phyloP scores from a whole-genome alignment of 768 basidiomycete species.

The Ramaria sp. region DNA sequence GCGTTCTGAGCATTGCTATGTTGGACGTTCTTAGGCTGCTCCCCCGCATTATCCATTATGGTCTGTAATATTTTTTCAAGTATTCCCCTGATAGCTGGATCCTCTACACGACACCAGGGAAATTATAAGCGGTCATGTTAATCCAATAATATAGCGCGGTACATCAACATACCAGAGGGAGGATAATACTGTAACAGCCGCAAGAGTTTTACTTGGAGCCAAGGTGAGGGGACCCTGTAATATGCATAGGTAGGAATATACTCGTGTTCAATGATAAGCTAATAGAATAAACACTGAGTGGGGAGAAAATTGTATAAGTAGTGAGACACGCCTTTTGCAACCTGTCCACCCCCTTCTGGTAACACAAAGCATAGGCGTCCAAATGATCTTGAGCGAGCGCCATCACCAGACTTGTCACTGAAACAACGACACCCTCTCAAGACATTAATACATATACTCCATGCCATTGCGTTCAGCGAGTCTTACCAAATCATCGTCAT shows the following conservation, averaged over 20 bases:
- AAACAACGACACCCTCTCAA: conserved; percentile 81
- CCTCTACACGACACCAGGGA: conserved; percentile 40
- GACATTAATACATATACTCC: neutral
- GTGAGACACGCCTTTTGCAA: conserved; percentile 57
- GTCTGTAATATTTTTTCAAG: conserved; percentile 79
- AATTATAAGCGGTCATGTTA: neutral
- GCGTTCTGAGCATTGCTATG: conserved; percentile 99
- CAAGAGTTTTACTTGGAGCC: conserved; percentile 94
- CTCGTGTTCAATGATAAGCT: conserved; percentile 90
- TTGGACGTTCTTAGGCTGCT: conserved; percentile 88
- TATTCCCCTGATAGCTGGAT: conserved; percentile 64
- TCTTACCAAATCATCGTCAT: conserved; percentile 75
- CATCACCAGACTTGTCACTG: conserved; percentile 87
- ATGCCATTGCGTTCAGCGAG: conserved; percentile 5
- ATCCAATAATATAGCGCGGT: neutral
- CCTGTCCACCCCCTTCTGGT: conserved; percentile 89
- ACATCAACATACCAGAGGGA: conserved; percentile 55
- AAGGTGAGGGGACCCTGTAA: conserved; percentile 95
- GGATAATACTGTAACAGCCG: conserved; percentile 92
- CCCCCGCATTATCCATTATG: conserved; percentile 78
- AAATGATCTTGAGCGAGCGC: conserved; percentile 90
- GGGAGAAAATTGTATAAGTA: neutral
- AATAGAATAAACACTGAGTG: conserved; percentile 1
- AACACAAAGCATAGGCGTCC: conserved; percentile 84
- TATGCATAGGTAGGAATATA: conserved; percentile 86